These are phyloP conservation scores for Starmerella floricola DNA, from an alignment of 805 yeast species.

Conservation along the genomic window DNA sequence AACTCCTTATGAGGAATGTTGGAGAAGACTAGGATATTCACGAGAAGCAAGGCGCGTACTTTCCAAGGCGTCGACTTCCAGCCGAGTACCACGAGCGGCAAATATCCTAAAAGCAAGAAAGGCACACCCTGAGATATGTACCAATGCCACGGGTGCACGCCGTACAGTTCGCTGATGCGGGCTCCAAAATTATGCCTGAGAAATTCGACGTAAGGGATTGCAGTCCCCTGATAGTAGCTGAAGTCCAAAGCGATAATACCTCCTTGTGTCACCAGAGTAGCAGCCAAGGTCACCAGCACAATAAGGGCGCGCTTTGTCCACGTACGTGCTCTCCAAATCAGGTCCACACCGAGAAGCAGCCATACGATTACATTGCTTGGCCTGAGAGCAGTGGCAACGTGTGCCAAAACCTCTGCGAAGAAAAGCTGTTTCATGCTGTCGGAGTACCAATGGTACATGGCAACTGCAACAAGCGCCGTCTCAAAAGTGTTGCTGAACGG, in stretches of 20 bases:
- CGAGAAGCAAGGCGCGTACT: constrained; percentile 22
- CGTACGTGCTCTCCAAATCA: constrained; percentile 13
- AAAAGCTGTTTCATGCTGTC: neutral
- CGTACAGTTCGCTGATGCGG: constrained; percentile 38
- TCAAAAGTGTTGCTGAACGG: constrained; percentile 81
- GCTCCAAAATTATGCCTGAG: constrained; percentile 13
- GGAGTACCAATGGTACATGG: constrained; percentile 64
- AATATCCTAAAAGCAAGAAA: constrained; percentile 48
- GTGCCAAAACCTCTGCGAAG: constrained; percentile 41
- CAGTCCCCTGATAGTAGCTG: constrained; percentile 1
- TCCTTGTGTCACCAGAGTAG: constrained; percentile 7
- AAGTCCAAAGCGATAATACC: constrained; percentile 6
- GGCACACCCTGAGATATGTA: constrained; percentile 78
- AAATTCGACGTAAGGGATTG: constrained; percentile 14
- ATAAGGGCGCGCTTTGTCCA: neutral
- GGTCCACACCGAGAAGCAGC: constrained; percentile 43
- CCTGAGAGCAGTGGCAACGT: constrained; percentile 55
- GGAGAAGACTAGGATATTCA: constrained; percentile 49
- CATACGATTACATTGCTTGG: constrained; percentile 79
- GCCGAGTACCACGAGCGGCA: constrained; percentile 35
- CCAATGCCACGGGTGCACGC: constrained; percentile 72
- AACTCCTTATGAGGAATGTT: constrained; percentile 75
- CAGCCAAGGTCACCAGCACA: neutral
- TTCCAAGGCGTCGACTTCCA: constrained; percentile 3
- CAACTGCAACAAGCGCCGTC: constrained; percentile 52